Conservation (phyloP, 306 rosid species). For the Medicago truncatula region DNA sequence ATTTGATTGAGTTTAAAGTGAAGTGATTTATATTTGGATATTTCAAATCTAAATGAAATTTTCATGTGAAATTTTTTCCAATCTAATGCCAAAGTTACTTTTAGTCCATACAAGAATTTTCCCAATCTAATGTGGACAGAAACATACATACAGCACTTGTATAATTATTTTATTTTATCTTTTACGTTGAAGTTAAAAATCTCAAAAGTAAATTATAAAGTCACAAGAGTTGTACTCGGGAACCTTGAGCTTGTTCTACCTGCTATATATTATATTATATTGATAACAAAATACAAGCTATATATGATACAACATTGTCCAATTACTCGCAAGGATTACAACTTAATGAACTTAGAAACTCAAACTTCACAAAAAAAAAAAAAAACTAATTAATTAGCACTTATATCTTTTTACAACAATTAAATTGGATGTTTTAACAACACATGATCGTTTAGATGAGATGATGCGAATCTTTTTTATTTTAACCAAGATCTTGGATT, state of each 20-base stretch:
- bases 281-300: background rate
- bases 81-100: background rate
- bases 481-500: too few species aligned
- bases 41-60: background rate
- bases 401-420: background rate
- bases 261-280: background rate
- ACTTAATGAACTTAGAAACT: background rate
- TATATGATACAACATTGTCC: background rate
- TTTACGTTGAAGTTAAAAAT: background rate
- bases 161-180: too few species aligned
- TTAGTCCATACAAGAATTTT: too few species aligned
- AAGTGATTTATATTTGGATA: background rate
- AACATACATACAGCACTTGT: background rate
- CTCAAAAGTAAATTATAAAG: background rate
- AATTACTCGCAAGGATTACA: background rate
- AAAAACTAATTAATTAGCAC: too few species aligned
- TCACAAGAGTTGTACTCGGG: background rate
- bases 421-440: background rate
- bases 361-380: background rate
- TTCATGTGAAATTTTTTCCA: background rate
- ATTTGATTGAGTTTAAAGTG: background rate
- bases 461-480: too few species aligned
- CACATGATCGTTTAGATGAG: too few species aligned
- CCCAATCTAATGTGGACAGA: background rate
- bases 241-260: background rate